Evolutionary conservation across 2,329 filamentous ascomycete species (phyloP), one percentile per base, ranked within the genome.

Genomic region (Cercospora sojina): DNA sequence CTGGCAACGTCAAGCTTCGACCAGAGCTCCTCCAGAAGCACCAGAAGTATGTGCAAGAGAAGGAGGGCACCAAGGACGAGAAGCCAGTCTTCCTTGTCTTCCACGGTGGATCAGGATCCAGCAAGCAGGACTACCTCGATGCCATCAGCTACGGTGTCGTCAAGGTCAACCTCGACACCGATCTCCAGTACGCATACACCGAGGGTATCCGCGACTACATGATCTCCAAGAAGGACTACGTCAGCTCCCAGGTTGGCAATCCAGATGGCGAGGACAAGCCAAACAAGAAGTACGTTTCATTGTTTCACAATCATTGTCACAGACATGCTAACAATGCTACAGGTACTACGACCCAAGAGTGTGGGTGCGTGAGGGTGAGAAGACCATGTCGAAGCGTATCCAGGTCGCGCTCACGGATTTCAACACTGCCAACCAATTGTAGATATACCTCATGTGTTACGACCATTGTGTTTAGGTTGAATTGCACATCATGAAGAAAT

Each of bases 1-100:
- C 93, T 67, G 91, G 93, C 76, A 98, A 98, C 83, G 95, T 98
- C 83, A 92, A 92, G 84, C 90, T 99, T 71, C 93, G 96, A 85
- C 95, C 95, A 66, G 92, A 96, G 84, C 90, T 99, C 61, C 91
- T 99, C 76, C 87, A 88, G 82, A 97, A 98, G 90, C 95, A 99
- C 88, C 95, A 99, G 86, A 86, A 86, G 71, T 92, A 91, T 82
- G 92, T 97, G 81, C 88, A 92, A 82, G 88, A 94, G 82, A 87
- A 96, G 85, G 88, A 90, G 72, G 81, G 82, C 73, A 83, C 87
- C 76, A 83, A 86, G 75, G 87, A 91, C 59, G 86, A 91, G 79
- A 97, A 97, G 90, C 95, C 95, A 74, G 91, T 98, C 79, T 98
- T 93, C 89, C 92, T 99, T 77, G 95, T 99, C 81, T 99, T 99